phyloP scores from a whole-genome alignment of 768 basidiomycete species.

The Boletus speciosus region DNA sequence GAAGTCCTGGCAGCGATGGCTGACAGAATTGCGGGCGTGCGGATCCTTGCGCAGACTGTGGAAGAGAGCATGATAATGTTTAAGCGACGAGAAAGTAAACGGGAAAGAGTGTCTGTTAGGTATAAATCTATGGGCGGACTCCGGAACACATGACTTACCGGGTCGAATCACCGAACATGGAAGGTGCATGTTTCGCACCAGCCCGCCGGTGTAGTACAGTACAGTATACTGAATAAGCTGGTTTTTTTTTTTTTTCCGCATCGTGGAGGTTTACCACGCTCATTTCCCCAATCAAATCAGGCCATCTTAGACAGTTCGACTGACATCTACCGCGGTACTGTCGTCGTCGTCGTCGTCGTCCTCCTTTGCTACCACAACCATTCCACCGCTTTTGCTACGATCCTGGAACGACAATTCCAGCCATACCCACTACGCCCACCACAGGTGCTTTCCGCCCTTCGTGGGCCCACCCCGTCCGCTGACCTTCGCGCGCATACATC shows the following conservation, averaged over 20 bases:
- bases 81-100: background rate
- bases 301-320: background rate
- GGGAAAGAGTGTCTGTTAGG: background rate
- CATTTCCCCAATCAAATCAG: background rate
- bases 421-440: background rate
- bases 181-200: background rate
- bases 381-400: background rate
- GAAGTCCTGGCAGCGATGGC: background rate
- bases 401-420: background rate
- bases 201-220: no score
- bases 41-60: slow-evolving; percentile 5
- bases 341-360: no score
- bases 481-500: background rate
- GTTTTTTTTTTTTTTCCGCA: background rate
- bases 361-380: background rate
- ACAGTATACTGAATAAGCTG: no score
- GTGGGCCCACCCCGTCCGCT: background rate
- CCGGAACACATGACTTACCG: background rate
- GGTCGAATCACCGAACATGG: background rate
- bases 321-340: background rate
- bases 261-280: background rate
- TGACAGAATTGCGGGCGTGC: background rate
- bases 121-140: background rate
- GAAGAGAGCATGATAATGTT: slow-evolving; percentile 5
- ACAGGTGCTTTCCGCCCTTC: background rate